phyloP scores from a whole-genome alignment of 805 yeast genomes.

The Ogataea degrootiae region DNA sequence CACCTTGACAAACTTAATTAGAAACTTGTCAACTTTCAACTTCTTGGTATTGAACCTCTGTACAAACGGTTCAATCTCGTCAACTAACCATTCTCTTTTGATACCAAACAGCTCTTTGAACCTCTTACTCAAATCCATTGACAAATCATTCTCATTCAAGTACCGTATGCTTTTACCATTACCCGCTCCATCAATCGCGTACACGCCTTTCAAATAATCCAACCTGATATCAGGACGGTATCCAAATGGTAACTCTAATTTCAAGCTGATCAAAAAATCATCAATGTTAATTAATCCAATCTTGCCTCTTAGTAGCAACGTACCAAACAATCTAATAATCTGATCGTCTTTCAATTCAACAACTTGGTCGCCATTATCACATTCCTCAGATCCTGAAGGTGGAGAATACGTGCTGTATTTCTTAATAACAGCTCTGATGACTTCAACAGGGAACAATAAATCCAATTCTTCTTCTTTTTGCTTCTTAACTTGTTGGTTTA shows the following conservation, averaged over 20 bases:
- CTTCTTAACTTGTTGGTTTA: not conserved
- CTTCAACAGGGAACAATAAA: constrained; percentile 3
- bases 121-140: constrained; percentile 44
- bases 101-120: constrained; percentile 47
- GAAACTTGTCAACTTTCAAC: constrained; percentile 50
- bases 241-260: constrained; percentile 58
- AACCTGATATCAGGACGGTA: constrained; percentile 46
- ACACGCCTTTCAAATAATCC: constrained; percentile 28
- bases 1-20: constrained; percentile 59
- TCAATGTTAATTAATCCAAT: constrained; percentile 23
- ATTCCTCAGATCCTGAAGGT: constrained; percentile 2
- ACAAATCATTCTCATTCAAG: constrained; percentile 45
- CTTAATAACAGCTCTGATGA: constrained; percentile 8
- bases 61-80: constrained; percentile 60
- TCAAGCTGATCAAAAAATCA: constrained; percentile 63
- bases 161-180: constrained; percentile 42
- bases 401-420: constrained; percentile 4
- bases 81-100: constrained; percentile 57
- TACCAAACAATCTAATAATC: constrained; percentile 18
- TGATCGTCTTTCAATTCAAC: constrained; percentile 9
- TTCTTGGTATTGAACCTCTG: constrained; percentile 52
- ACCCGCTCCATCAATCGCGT: constrained; percentile 23
- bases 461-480: not conserved
- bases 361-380: constrained; percentile 8
- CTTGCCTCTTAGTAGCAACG: constrained; percentile 9